Conservation (phyloP, 1,284 basidiomycete species). For the Trichosporon sp. region DNA sequence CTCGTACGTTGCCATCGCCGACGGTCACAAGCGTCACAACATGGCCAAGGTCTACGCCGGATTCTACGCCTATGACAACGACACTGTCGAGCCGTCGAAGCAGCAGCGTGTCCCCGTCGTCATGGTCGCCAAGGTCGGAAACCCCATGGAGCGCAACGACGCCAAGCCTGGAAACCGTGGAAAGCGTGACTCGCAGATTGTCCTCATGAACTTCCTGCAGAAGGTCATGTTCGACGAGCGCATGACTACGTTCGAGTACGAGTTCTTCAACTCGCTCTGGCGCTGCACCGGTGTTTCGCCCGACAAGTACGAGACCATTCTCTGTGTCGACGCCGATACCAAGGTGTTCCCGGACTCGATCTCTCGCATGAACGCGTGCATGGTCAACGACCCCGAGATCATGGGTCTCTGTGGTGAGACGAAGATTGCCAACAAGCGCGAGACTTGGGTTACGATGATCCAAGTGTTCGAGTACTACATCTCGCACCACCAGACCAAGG, state of each 20-base stretch:
- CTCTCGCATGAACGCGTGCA: conserved; percentile 85
- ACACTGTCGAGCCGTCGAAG: conserved; percentile 85
- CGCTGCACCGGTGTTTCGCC: conserved; percentile 90
- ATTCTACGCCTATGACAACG: conserved; percentile 92
- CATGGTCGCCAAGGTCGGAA: conserved; percentile 88
- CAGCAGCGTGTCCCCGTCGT: conserved; percentile 96
- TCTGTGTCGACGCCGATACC: conserved; percentile 98
- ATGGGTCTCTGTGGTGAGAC: conserved; percentile 99
- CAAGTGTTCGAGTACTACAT: conserved; percentile 98
- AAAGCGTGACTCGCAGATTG: conserved; percentile 96
- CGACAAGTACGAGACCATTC: conserved; percentile 89
- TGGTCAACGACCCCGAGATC: conserved; percentile 92
- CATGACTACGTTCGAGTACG: conserved; percentile 99
- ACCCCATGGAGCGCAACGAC: conserved; percentile 79
- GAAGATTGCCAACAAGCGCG: conserved; percentile 96
- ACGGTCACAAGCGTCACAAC: conserved; percentile 98
- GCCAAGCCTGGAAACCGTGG: conserved; percentile 96
- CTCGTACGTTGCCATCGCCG: conserved; percentile 96
- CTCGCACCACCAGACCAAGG: conserved; percentile 97
- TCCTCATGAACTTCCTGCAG: conserved; percentile 95
- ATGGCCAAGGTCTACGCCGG: conserved; percentile 99
- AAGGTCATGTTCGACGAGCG: conserved; percentile 99
- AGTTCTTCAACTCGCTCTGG: conserved; percentile 98
- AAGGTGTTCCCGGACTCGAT: conserved; percentile 94
- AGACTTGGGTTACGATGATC: conserved; percentile 98